Conservation (phyloP, 73 alveolate species). For the Blepharisma japonicum region DNA sequence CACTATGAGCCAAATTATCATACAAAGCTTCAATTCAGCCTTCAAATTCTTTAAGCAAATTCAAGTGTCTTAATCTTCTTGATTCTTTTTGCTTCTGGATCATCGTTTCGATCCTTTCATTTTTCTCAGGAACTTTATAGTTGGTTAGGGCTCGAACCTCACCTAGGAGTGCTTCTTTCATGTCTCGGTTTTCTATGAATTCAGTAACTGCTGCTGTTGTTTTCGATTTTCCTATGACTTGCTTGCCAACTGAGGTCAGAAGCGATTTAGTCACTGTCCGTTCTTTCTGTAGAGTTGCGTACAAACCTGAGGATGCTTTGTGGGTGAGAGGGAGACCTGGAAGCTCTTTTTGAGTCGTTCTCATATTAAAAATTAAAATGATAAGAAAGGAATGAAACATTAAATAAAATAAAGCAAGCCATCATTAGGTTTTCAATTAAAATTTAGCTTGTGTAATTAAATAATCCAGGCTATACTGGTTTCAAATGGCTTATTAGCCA, state of each 20-base stretch:
- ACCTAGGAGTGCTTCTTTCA: not conserved
- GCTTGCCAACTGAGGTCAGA: slow-evolving; percentile 26
- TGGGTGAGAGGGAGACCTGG: not conserved
- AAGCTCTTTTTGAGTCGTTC: not conserved
- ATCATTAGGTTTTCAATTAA: too few relatives aligned
- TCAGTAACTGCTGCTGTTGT: not conserved
- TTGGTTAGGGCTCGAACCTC: slow-evolving; percentile 31
- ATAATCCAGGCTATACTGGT: too few relatives aligned
- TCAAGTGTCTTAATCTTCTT: slow-evolving; percentile 61
- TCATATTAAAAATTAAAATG: not conserved
- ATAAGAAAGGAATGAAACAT: too few relatives aligned
- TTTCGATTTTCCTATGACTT: not conserved
- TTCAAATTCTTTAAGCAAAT: slow-evolving; percentile 62
- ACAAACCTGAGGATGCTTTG: slow-evolving; percentile 5
- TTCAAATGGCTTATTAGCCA: too few relatives aligned
- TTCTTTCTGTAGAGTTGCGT: slow-evolving; percentile 1
- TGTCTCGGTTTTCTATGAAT: slow-evolving; percentile 4
- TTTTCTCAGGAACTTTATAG: slow-evolving; percentile 22
- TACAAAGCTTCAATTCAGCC: slow-evolving; percentile 57
- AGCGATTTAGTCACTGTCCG: too few relatives aligned
- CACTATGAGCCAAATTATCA: slow-evolving; percentile 49
- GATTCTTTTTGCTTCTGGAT: slow-evolving; percentile 55
- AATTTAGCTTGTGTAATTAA: too few relatives aligned
- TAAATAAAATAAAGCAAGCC: too few relatives aligned
- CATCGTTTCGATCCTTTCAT: slow-evolving; percentile 56